Evolutionary conservation across 495 filamentous ascomycete species (phyloP).

Genomic region (Podospora sp.): DNA sequence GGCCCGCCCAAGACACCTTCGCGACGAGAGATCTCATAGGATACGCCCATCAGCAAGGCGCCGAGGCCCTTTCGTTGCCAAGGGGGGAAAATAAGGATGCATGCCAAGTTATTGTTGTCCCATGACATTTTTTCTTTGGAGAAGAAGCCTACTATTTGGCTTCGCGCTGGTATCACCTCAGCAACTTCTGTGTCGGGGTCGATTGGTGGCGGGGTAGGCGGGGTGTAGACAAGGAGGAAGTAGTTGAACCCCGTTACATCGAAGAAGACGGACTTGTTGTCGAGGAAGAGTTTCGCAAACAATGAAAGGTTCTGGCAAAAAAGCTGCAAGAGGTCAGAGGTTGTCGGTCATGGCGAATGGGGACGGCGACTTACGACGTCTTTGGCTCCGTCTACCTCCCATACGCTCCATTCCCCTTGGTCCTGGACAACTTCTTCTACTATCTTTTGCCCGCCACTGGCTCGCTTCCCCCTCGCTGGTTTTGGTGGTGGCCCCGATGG

Average conservation of each 20-base stretch:
- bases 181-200: constrained; percentile 24
- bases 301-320: constrained; percentile 95
- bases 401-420: constrained; percentile 63
- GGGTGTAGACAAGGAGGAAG: constrained; percentile 77
- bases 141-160: constrained; percentile 88
- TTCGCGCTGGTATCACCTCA: constrained; percentile 26
- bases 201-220: constrained; percentile 42
- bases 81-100: constrained; percentile 93
- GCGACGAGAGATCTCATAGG: constrained; percentile 86
- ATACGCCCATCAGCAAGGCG: constrained; percentile 86
- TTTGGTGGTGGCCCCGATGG: constrained; percentile 39
- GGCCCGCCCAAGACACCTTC: constrained; percentile 88
- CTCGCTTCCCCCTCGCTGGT: constrained; percentile 45
- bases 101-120: constrained; percentile 98
- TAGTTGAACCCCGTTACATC: constrained; percentile 94
- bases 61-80: constrained; percentile 91
- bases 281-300: constrained; percentile 96
- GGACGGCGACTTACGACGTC: constrained; percentile 59
- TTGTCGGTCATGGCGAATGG: background rate
- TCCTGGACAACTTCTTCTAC: constrained; percentile 59
- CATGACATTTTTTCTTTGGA: constrained; percentile 98
- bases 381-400: constrained; percentile 87
- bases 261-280: constrained; percentile 98
- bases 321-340: constrained; percentile 54
- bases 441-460: constrained; percentile 52